Evolutionary conservation across 306 rosid genomes (phyloP).

Genomic region (Sphenostylis stenocarpa): DNA sequence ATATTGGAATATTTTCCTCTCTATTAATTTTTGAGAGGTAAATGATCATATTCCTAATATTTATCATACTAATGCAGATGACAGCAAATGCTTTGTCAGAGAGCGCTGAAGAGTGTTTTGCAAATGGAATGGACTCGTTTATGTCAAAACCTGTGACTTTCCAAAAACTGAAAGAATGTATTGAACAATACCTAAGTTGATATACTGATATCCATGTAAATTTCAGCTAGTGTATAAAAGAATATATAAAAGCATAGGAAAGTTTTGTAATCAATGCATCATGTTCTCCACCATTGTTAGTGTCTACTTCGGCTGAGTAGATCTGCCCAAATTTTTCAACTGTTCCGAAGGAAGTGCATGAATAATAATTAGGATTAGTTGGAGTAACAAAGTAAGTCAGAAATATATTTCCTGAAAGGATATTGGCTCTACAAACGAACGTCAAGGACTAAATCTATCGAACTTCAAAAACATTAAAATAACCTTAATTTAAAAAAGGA

Average conservation of each 20-base stretch:
- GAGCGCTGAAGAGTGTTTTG: conserved; percentile 87
- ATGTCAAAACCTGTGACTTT: conserved; percentile 83
- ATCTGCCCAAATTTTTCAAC: not conserved
- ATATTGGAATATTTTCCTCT: not conserved
- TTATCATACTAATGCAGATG: conserved; percentile 55
- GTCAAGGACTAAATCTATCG: not conserved
- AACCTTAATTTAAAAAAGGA: too few relatives aligned
- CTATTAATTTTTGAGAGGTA: not conserved
- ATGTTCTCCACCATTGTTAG: conserved; percentile 30
- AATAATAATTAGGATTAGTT: not conserved
- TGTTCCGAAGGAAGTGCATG: conserved; percentile 24
- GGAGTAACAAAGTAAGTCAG: not conserved
- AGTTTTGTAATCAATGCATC: conserved; percentile 62
- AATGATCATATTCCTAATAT: not conserved
- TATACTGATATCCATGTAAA: conserved; percentile 47
- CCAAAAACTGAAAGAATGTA: conserved; percentile 66
- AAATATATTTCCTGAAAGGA: not conserved
- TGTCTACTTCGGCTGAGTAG: conserved; percentile 46
- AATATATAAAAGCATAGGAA: conserved; percentile 44
- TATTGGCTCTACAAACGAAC: conserved; percentile 1
- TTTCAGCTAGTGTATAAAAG: conserved; percentile 47
- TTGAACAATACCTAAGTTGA: conserved; percentile 51
- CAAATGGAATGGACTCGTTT: conserved; percentile 88
- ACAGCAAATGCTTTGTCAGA: conserved; percentile 85
- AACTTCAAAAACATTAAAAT: too few relatives aligned